These are phyloP conservation scores for Picochlorum sp. DNA, from an alignment of 139 green algal species.

Conservation along the genomic window DNA sequence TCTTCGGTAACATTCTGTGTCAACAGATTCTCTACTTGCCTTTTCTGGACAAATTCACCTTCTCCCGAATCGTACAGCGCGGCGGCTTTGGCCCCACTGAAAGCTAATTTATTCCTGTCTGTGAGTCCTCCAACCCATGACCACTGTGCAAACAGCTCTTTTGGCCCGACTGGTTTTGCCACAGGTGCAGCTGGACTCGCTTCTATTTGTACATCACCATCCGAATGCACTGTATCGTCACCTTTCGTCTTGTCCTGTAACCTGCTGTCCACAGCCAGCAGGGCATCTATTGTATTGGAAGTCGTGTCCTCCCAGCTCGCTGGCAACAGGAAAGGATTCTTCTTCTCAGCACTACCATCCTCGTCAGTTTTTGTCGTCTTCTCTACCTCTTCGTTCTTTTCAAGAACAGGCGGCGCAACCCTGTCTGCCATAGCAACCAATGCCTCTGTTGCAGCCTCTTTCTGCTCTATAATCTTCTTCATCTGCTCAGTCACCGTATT, in stretches of 20 bases:
- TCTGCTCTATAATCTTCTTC: not conserved
- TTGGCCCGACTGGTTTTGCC: no score
- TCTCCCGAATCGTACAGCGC: not conserved
- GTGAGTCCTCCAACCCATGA: no score
- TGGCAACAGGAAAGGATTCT: slow-evolving; percentile 30
- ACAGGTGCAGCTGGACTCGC: no score
- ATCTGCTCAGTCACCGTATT: not conserved
- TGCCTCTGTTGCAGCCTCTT: not conserved
- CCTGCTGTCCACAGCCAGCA: not conserved
- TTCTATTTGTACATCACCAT: no score
- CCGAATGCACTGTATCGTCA: not conserved
- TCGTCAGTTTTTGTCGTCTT: slow-evolving; percentile 3
- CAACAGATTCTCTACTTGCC: not conserved
- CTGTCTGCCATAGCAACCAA: not conserved
- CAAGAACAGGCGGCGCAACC: not conserved
- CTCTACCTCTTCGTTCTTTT: not conserved
- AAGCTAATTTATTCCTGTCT: no score
- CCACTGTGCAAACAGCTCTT: no score
- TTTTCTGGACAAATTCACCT: not conserved
- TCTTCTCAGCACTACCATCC: slow-evolving; percentile 9
- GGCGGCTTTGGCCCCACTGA: no score
- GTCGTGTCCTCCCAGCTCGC: slow-evolving; percentile 14
- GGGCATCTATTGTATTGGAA: not conserved
- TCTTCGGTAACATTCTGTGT: not conserved
- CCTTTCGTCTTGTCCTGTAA: not conserved